These are phyloP conservation scores for Saccharum spontaneum DNA, from an alignment of 176 grass and related monocot genomes.

Conservation along the genomic window DNA sequence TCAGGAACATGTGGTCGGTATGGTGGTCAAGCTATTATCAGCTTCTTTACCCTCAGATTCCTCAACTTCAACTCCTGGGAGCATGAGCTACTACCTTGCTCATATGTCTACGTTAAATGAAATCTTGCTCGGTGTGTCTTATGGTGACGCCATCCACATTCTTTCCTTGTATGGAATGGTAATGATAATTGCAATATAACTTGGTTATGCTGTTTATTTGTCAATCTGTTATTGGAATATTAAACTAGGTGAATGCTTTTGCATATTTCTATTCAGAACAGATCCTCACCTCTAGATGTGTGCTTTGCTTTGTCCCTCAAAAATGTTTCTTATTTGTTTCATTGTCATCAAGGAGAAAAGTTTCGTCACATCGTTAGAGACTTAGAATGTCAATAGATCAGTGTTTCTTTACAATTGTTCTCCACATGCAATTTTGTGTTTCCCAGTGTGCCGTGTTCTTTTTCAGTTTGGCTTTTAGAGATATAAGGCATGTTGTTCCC, in stretches of 20 bases:
- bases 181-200: conserved; percentile 20
- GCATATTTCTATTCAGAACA: conserved; percentile 1
- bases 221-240: conserved; percentile 11
- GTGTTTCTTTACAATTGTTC: neutral
- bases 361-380: neutral
- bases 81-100: conserved; percentile 61
- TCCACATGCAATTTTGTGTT: neutral
- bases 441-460: neutral
- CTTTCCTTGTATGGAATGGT: conserved; percentile 97
- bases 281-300: neutral
- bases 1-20: conserved; percentile 85
- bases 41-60: conserved; percentile 72
- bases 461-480: neutral
- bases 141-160: conserved; percentile 79
- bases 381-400: neutral
- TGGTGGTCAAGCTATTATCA: conserved; percentile 75
- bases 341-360: neutral
- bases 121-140: conserved; percentile 74
- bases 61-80: conserved; percentile 58
- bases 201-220: conserved; percentile 18
- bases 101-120: conserved; percentile 82
- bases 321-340: conserved; percentile 10
- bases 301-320: neutral
- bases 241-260: neutral
- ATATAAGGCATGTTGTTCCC: neutral